Conservation (phyloP, 805 yeast species). For the Yamadazyma phyllophila region DNA sequence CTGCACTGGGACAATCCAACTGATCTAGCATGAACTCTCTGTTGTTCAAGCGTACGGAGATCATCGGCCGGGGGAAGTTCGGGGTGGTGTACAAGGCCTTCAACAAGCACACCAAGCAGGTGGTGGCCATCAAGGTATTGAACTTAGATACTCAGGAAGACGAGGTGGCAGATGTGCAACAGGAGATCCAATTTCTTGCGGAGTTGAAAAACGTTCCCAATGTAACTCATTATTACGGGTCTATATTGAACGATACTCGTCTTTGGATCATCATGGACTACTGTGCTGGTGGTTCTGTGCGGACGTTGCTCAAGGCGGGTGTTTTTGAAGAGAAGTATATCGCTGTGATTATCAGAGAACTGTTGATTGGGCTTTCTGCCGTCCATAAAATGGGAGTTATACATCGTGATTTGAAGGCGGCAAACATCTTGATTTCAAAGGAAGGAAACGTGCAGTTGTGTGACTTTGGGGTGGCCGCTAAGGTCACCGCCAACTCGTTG, state of each 20-base stretch:
- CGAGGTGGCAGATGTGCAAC: constrained; percentile 92
- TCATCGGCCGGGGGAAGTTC: constrained; percentile 94
- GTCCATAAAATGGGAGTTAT: constrained; percentile 90
- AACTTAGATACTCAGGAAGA: constrained; percentile 91
- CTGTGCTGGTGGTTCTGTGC: constrained; percentile 93
- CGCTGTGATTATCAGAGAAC: constrained; percentile 81
- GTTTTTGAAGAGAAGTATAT: constrained; percentile 80
- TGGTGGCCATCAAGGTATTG: constrained; percentile 90
- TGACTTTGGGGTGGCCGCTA: constrained; percentile 99
- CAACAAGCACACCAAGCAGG: constrained; percentile 63
- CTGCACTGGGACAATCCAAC: too few relatives aligned
- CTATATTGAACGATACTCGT: constrained; percentile 82
- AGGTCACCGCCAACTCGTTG: constrained; percentile 66
- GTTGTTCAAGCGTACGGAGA: constrained; percentile 66
- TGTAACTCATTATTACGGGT: constrained; percentile 88
- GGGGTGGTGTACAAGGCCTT: constrained; percentile 94
- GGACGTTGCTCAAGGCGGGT: constrained; percentile 86
- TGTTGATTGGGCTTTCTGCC: constrained; percentile 69
- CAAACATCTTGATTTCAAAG: constrained; percentile 83
- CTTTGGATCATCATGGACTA: constrained; percentile 97
- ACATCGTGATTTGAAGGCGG: constrained; percentile 96
- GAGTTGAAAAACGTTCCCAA: constrained; percentile 85
- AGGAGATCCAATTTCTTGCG: constrained; percentile 82
- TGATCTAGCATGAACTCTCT: constrained; percentile 7
- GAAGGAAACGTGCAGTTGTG: constrained; percentile 90